Conservation (phyloP, 164 flowering plant species). For the Vitis cinerea region DNA sequence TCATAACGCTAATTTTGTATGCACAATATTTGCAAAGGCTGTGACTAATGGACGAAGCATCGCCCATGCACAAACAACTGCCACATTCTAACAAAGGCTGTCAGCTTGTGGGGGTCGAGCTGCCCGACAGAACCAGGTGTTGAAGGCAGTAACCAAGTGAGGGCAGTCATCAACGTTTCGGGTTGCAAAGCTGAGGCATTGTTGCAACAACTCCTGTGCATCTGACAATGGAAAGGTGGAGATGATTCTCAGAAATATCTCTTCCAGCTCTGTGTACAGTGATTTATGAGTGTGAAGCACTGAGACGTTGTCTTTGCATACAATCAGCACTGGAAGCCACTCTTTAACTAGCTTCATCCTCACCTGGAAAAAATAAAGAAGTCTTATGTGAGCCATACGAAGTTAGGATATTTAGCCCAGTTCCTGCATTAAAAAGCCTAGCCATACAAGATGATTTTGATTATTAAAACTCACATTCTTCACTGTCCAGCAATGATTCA, state of each 20-base stretch:
- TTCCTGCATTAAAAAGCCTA: no score
- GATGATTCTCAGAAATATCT: slow-evolving; percentile 71
- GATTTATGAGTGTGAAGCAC: slow-evolving; percentile 42
- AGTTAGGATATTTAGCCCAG: no score
- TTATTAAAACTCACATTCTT: no score
- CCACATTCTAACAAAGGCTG: background rate
- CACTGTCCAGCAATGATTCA: no score
- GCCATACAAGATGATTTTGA: no score
- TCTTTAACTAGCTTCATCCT: slow-evolving; percentile 76
- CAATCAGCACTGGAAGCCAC: slow-evolving; percentile 92
- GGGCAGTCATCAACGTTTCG: slow-evolving; percentile 87
- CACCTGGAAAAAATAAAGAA: slow-evolving; percentile 44
- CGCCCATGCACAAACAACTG: background rate
- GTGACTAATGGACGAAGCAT: background rate
- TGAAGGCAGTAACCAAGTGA: slow-evolving; percentile 75
- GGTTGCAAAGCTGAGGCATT: slow-evolving; percentile 90
- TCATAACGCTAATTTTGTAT: background rate
- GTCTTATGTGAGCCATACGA: background rate
- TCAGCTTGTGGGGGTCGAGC: slow-evolving; percentile 31
- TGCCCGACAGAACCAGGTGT: slow-evolving; percentile 97
- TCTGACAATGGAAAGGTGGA: slow-evolving; percentile 88
- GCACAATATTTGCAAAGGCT: slow-evolving; percentile 2
- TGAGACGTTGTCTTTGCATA: slow-evolving; percentile 61
- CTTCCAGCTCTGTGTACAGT: slow-evolving; percentile 69
- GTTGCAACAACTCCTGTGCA: slow-evolving; percentile 68